Evolutionary conservation across 257 asterid genomes (phyloP).

Genomic region (Penstemon davidsonii): DNA sequence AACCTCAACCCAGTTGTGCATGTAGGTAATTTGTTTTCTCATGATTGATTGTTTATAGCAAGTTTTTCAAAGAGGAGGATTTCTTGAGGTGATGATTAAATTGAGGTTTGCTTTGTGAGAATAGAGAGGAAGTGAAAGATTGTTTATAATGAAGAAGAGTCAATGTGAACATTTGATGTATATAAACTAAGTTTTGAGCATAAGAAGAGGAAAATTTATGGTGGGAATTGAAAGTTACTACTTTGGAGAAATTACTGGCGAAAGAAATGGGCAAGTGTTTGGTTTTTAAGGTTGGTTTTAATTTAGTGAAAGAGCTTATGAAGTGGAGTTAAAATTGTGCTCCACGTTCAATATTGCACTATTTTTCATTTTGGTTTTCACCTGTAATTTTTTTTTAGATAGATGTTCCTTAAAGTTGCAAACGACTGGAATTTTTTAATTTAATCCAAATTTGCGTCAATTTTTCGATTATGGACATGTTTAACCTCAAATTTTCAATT

Average conservation of each 20-base stretch:
- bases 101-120: slow-evolving; percentile 13
- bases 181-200: slow-evolving; percentile 21
- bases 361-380: too few species aligned
- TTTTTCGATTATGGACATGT: too few species aligned
- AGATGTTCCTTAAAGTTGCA: too few species aligned
- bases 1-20: slow-evolving; percentile 46
- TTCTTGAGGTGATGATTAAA: neutral
- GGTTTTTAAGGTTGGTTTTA: slow-evolving; percentile 22
- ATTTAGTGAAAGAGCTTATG: too few species aligned
- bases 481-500: too few species aligned
- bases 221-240: slow-evolving; percentile 18
- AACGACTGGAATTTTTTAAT: too few species aligned
- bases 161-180: slow-evolving; percentile 15
- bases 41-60: slow-evolving; percentile 22
- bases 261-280: slow-evolving; percentile 26
- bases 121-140: neutral
- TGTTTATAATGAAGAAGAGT: slow-evolving; percentile 6
- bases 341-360: too few species aligned
- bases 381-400: too few species aligned
- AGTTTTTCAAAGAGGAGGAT: slow-evolving; percentile 3
- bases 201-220: slow-evolving; percentile 26
- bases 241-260: slow-evolving; percentile 25
- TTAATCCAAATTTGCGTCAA: too few species aligned
- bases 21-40: slow-evolving; percentile 44
- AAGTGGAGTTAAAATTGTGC: too few species aligned